phyloP scores from a whole-genome alignment of 2,329 filamentous ascomycete genomes.

The Calonectria montana region DNA sequence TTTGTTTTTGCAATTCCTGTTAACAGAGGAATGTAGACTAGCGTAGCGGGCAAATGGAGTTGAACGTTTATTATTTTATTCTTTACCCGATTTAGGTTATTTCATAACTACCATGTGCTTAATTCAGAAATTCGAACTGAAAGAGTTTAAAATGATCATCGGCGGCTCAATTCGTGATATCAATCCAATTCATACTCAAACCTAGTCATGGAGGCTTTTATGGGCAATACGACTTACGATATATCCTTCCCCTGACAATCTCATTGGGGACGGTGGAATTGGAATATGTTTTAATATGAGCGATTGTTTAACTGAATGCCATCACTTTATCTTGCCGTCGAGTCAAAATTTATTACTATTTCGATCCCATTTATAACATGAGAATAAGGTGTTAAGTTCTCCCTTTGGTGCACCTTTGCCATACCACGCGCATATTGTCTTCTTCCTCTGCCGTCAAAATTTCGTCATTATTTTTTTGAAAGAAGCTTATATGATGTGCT shows the following conservation, averaged over 20 bases:
- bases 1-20: neutral
- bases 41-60: neutral
- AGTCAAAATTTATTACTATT: neutral
- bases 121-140: neutral
- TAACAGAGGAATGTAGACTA: neutral
- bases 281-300: neutral
- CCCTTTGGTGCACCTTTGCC: neutral
- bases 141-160: too few relatives aligned
- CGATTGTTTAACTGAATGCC: neutral
- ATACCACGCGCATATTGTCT: neutral
- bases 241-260: neutral
- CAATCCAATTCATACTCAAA: too few relatives aligned
- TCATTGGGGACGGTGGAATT: neutral
- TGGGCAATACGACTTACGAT: neutral
- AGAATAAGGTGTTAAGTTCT: neutral
- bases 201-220: neutral
- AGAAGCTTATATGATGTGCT: neutral
- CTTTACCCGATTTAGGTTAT: neutral
- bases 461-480: neutral
- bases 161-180: neutral
- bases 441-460: neutral
- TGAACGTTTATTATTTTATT: too few relatives aligned
- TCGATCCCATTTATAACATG: neutral
- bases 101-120: neutral
- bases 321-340: neutral